These are phyloP conservation scores for Pseudonitzschia multistriata DNA, from an alignment of 108 stramenopile genomes.

Conservation along the genomic window DNA sequence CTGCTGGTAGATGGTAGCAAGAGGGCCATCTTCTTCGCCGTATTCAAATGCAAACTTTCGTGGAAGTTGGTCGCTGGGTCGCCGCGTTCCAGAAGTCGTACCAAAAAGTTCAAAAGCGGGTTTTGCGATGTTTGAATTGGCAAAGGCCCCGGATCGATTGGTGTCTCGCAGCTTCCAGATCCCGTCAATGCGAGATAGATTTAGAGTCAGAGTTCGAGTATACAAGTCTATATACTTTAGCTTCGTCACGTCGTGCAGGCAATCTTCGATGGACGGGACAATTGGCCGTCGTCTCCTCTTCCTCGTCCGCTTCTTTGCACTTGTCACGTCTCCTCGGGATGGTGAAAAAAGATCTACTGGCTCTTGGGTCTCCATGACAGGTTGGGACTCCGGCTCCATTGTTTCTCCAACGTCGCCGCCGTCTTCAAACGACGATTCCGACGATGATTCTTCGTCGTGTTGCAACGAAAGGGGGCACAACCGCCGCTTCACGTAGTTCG, in stretches of 20 bases:
- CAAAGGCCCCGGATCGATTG: slow-evolving; percentile 30
- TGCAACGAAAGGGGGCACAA: slow-evolving; percentile 23
- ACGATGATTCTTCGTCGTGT: slow-evolving; percentile 10
- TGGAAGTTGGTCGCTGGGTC: slow-evolving; percentile 1
- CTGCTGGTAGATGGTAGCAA: slow-evolving; percentile 41
- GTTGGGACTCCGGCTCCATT: slow-evolving; percentile 23
- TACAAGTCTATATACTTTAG: slow-evolving; percentile 49
- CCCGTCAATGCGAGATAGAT: slow-evolving; percentile 37
- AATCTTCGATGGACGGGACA: slow-evolving; percentile 38
- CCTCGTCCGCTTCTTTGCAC: slow-evolving; percentile 15
- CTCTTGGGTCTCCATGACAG: slow-evolving; percentile 31
- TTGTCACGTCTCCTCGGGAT: background rate
- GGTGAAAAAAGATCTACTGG: background rate
- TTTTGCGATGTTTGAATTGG: background rate
- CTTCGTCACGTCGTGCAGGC: slow-evolving; percentile 31
- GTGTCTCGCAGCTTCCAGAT: slow-evolving; percentile 53
- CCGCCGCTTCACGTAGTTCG: slow-evolving; percentile 37
- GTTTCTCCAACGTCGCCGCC: slow-evolving; percentile 6
- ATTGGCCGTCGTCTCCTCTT: slow-evolving; percentile 11
- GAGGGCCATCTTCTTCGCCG: slow-evolving; percentile 61
- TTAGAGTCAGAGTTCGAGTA: slow-evolving; percentile 31
- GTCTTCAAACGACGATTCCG: slow-evolving; percentile 12
- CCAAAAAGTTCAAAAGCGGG: background rate
- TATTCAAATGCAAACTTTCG: slow-evolving; percentile 9
- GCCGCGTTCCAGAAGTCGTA: background rate